Base-by-base conservation (phyloP, 176 grass and related monocot genomes). In the Ensete ventricosum region DNA sequence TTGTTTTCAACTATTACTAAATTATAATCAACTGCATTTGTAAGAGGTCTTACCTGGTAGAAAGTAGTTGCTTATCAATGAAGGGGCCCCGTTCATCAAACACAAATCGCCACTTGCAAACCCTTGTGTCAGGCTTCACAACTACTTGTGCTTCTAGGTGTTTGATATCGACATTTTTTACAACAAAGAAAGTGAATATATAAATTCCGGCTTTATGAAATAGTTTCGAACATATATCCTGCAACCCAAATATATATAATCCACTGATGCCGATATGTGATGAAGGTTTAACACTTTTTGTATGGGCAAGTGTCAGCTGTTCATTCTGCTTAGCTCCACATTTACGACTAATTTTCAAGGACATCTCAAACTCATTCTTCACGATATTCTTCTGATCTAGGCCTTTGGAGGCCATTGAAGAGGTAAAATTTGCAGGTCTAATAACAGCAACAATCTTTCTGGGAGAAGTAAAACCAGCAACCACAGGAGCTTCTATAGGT, bases 351-450 rank as follows among this genome's bases (percentile, higher is more conserved):
- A 86, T 62, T 26, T 78, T 34, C 78, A 86, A 65, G 24, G 17
- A 24, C 79, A 86, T 86, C 69, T 68, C 84, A 25, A 82, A 64
- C 26, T 79, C 84, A 86, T 78, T 69, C 52, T 86, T 86, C 27
- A 82, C 1, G 59, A 86, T 79, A 74, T 68, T 25, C 20, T 73
- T 86, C 54, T 70, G 69, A 24, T 78, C 67, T 25, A 77, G 57
- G 52, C 64, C 23, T 53, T 59, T 48, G 53, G 69, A 71, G 62
- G 80, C 67, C 34, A 43, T 43, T 19, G 24, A 78, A 52, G 55
- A 14, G 52, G 1, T 69, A 52, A 50, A 75, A 53, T 55, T 77
- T 72, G 50, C 65, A 72, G 65, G 71, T 71, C 72, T 67, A 20
- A 83, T 65, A 72, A 87, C 81, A 72, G 81, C 77, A 72, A 83